Percentiles rank a stretch among this genome's conserved stretches.
These are phyloP conservation scores for Purpureocillium takamizusanense DNA, from an alignment of 2,329 filamentous ascomycete species.

Conservation along the genomic window DNA sequence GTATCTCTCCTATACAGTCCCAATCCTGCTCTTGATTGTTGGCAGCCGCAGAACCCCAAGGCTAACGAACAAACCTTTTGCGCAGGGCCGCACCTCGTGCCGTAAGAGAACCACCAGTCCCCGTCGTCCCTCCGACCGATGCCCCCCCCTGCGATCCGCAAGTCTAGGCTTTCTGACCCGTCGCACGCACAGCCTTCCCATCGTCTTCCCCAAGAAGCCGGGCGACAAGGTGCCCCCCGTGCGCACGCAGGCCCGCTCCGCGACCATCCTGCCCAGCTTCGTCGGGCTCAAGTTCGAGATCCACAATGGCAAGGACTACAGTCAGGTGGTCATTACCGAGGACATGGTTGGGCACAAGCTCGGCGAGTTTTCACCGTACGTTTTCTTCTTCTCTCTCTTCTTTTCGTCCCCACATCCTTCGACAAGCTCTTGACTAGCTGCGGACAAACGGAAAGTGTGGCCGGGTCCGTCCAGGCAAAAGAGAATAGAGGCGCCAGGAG, in stretches of 20 bases:
- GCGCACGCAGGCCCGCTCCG: constrained; percentile 76
- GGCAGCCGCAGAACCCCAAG: neutral
- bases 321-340: constrained; percentile 76
- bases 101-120: constrained; percentile 28
- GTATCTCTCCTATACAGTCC: constrained; percentile 4
- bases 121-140: neutral
- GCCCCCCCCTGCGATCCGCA: too few relatives aligned
- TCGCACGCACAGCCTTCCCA: constrained; percentile 45
- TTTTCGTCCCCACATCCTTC: neutral
- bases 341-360: constrained; percentile 96
- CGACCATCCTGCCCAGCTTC: constrained; percentile 87
- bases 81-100: constrained; percentile 45
- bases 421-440: too few relatives aligned
- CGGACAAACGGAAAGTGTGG: too few relatives aligned
- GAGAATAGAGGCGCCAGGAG: too few relatives aligned
- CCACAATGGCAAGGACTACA: constrained; percentile 83
- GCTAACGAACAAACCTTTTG: constrained; percentile 13
- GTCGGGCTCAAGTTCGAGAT: constrained; percentile 84
- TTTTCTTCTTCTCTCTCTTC: too few relatives aligned
- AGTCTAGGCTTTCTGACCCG: too few relatives aligned
- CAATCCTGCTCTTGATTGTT: neutral
- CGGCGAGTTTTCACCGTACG: constrained; percentile 84
- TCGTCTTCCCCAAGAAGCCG: constrained; percentile 46
- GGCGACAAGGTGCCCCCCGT: constrained; percentile 64
- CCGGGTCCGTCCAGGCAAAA: too few relatives aligned